A percentile compares a stretch with the other conserved stretches of the same genome.
phyloP scores from a whole-genome alignment of 495 filamentous ascomycete species.

The Clohesyomyces aquaticus region DNA sequence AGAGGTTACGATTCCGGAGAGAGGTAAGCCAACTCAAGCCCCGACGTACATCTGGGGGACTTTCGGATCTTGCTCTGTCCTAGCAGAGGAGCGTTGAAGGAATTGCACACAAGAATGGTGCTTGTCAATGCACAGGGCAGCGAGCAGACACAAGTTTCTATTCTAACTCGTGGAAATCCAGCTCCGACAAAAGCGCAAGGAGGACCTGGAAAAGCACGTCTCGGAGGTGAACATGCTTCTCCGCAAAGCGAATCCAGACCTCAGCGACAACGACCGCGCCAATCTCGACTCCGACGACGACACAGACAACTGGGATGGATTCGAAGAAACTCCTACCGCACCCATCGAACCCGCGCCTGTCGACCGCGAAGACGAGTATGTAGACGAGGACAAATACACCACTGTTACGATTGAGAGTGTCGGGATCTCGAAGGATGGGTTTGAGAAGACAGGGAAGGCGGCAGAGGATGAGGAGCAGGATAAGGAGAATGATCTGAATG shows the following conservation, averaged over 20 bases:
- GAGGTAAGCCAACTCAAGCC: no score
- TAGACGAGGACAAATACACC: conserved; percentile 94
- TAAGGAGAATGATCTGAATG: conserved; percentile 45
- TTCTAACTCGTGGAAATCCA: conserved; percentile 45
- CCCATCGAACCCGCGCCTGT: conserved; percentile 46
- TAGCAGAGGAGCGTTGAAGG: neutral
- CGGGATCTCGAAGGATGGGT: conserved; percentile 71
- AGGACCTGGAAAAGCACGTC: conserved; percentile 78
- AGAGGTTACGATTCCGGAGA: conserved; percentile 70
- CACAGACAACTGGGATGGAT: conserved; percentile 65
- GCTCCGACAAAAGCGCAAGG: conserved; percentile 78
- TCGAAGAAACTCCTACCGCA: no score
- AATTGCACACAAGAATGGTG: neutral
- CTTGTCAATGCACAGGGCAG: no score
- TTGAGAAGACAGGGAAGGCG: conserved; percentile 57
- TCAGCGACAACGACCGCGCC: conserved; percentile 49
- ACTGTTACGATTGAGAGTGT: conserved; percentile 94
- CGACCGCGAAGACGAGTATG: conserved; percentile 88
- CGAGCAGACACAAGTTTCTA: neutral
- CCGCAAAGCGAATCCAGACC: conserved; percentile 52
- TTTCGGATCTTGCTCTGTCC: no score
- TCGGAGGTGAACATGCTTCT: conserved; percentile 69
- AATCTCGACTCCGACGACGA: conserved; percentile 46
- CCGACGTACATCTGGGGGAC: no score
- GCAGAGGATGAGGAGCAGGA: conserved; percentile 53